phyloP scores from a whole-genome alignment of 176 grass and related monocot species.

The Guadua angustifolia region DNA sequence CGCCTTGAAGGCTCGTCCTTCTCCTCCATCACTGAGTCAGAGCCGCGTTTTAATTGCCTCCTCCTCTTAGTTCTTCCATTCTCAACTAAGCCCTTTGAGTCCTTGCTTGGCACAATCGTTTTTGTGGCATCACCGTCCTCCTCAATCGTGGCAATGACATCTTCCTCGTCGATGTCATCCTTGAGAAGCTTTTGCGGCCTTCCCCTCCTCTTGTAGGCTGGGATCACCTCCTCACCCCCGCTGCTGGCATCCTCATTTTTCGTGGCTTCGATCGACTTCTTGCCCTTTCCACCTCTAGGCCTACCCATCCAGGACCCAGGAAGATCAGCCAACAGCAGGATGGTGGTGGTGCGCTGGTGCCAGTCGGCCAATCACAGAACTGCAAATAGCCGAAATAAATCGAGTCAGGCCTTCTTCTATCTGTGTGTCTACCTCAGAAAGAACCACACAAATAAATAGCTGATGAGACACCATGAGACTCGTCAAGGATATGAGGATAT shows the following conservation, averaged over 20 bases:
- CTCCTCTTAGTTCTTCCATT: constrained; percentile 55
- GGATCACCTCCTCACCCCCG: constrained; percentile 65
- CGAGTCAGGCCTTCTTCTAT: neutral
- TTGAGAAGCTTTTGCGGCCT: constrained; percentile 65
- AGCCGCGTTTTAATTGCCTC: constrained; percentile 38
- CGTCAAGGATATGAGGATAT: neutral
- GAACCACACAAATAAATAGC: constrained; percentile 1
- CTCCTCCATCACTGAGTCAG: constrained; percentile 30
- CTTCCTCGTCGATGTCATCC: constrained; percentile 58
- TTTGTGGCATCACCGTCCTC: constrained; percentile 45
- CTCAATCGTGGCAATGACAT: constrained; percentile 38
- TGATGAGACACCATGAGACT: neutral
- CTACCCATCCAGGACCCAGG: constrained; percentile 65
- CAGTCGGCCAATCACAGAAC: neutral
- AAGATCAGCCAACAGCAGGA: neutral
- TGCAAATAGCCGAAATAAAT: constrained; percentile 33
- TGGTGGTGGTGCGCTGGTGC: neutral
- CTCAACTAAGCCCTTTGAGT: constrained; percentile 33
- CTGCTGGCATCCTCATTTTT: constrained; percentile 61
- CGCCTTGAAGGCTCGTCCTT: constrained; percentile 32
- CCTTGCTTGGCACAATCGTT: constrained; percentile 33
- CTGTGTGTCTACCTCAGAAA: neutral
- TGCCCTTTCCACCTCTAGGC: constrained; percentile 68
- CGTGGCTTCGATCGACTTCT: constrained; percentile 48
- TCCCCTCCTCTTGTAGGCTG: constrained; percentile 68